These are phyloP conservation scores for Colletotrichum gigasporum DNA, from an alignment of 2,329 filamentous ascomycete species.

Conservation along the genomic window DNA sequence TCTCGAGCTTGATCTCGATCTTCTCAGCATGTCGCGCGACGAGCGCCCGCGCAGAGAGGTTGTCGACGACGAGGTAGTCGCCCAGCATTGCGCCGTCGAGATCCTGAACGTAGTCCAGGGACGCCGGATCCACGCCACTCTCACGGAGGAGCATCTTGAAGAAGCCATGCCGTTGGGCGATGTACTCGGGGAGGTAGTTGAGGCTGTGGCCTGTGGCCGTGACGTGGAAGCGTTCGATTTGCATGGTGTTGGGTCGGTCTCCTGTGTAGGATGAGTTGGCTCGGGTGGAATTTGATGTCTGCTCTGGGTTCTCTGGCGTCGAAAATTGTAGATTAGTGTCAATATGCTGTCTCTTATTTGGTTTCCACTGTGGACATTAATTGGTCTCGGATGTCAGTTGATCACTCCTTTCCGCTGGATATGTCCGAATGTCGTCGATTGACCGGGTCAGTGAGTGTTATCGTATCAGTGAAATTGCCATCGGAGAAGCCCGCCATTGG, in stretches of 20 bases:
- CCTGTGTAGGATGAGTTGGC: no score
- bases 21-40: slow-evolving; percentile 2
- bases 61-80: slow-evolving; percentile 29
- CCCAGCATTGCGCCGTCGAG: slow-evolving; percentile 29
- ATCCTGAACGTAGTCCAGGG: slow-evolving; percentile 28
- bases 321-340: background rate
- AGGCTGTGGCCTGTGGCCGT: slow-evolving; percentile 40
- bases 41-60: slow-evolving; percentile 17
- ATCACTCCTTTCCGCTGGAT: background rate
- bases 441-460: no score
- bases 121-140: slow-evolving; percentile 18
- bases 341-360: background rate
- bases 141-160: slow-evolving; percentile 32
- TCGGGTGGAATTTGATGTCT: no score
- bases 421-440: background rate
- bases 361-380: background rate
- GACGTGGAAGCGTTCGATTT: slow-evolving; percentile 31
- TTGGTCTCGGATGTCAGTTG: no score
- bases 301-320: no score
- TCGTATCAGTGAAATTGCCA: background rate
- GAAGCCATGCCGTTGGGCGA: slow-evolving; percentile 40
- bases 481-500: background rate
- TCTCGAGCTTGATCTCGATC: slow-evolving; percentile 22
- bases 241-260: background rate
- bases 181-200: slow-evolving; percentile 43